phyloP scores from a whole-genome alignment of 257 asterid genomes.

The Salvia splendens region DNA sequence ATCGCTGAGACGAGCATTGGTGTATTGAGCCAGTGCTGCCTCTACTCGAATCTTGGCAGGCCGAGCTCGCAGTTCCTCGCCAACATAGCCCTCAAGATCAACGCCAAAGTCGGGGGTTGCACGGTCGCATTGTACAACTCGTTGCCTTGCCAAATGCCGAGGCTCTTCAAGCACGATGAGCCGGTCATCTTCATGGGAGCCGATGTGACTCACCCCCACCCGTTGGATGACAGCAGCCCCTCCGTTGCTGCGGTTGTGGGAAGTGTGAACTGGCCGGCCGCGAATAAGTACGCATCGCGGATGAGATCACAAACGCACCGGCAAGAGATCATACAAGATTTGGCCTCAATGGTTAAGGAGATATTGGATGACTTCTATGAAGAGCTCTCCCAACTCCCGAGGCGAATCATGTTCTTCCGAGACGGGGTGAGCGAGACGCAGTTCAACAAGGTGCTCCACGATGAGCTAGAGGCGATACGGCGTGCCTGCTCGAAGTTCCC shows the following conservation, averaged over 20 bases:
- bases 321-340: slow-evolving; percentile 85
- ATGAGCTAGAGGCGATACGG: slow-evolving; percentile 65
- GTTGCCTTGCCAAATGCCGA: slow-evolving; percentile 72
- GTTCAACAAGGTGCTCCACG: slow-evolving; percentile 64
- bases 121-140: slow-evolving; percentile 82
- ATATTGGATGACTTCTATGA: slow-evolving; percentile 66
- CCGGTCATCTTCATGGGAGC: slow-evolving; percentile 98
- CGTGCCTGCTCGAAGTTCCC: slow-evolving; percentile 61
- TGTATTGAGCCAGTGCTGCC: slow-evolving; percentile 81
- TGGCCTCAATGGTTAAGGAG: slow-evolving; percentile 64
- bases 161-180: slow-evolving; percentile 59
- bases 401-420: slow-evolving; percentile 76
- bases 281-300: slow-evolving; percentile 79
- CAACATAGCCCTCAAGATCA: slow-evolving; percentile 90
- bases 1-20: slow-evolving; percentile 87
- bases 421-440: slow-evolving; percentile 97
- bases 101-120: slow-evolving; percentile 91
- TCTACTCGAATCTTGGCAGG: slow-evolving; percentile 68
- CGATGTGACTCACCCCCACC: slow-evolving; percentile 97
- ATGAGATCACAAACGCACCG: slow-evolving; percentile 93
- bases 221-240: slow-evolving; percentile 82
- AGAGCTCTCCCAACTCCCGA: slow-evolving; percentile 62
- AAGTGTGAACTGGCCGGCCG: slow-evolving; percentile 89
- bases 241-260: slow-evolving; percentile 97
- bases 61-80: slow-evolving; percentile 76